Percentiles rank a stretch among this genome's conserved stretches.
These are phyloP conservation scores for Zymoseptoria tritici DNA, from an alignment of 2,329 filamentous ascomycete species.

Conservation along the genomic window DNA sequence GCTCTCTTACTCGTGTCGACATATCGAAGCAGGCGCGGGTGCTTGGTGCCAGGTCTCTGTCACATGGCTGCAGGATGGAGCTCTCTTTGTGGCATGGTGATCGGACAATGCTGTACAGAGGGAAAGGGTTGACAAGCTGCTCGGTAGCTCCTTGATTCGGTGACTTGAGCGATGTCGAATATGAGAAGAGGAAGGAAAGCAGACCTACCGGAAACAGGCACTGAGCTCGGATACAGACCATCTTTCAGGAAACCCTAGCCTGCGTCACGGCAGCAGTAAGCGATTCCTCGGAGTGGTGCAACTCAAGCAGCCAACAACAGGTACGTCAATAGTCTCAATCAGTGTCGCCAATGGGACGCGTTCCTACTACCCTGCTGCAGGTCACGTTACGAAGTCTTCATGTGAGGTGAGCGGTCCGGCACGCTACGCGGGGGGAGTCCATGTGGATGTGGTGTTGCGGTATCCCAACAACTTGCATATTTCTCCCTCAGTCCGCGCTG, in stretches of 20 bases:
- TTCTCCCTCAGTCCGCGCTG: neutral
- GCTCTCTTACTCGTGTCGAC: neutral
- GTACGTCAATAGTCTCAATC: slow-evolving; percentile 4
- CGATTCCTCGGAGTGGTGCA: slow-evolving; percentile 1
- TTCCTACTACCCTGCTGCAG: neutral
- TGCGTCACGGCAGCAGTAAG: neutral
- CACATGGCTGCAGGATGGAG: neutral
- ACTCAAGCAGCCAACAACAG: slow-evolving; percentile 3
- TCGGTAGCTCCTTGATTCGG: neutral
- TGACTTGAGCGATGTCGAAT: neutral
- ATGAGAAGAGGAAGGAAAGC: neutral
- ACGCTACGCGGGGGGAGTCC: neutral
- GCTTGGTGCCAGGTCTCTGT: neutral
- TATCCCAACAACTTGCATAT: neutral
- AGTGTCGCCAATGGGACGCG: slow-evolving; percentile 5
- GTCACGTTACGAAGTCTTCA: slow-evolving; percentile 5
- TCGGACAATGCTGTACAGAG: neutral
- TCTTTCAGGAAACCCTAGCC: neutral
- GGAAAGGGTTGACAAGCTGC: neutral
- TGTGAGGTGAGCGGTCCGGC: slow-evolving; percentile 3
- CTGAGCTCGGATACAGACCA: neutral
- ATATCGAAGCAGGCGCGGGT: neutral
- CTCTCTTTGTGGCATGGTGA: neutral
- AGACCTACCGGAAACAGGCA: neutral
- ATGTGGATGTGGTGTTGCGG: neutral